A percentile compares a stretch with the other conserved stretches of the same genome.
These are phyloP conservation scores for Margaritispora aquatica DNA, from an alignment of 495 filamentous ascomycete genomes.

Conservation along the genomic window DNA sequence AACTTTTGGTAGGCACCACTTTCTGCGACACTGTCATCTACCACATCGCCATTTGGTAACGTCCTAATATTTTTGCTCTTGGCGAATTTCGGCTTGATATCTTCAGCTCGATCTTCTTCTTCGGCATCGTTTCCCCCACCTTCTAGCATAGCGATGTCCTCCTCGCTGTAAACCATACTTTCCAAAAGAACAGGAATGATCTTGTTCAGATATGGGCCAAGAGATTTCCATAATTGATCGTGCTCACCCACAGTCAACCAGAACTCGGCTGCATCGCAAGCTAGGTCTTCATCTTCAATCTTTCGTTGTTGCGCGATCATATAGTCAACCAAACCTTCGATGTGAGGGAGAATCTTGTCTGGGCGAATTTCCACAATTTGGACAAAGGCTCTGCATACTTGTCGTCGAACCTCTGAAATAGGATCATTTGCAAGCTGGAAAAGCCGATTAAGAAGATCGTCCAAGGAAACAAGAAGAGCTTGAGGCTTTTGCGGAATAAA, in stretches of 20 bases:
- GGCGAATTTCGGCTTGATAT: conserved; percentile 91
- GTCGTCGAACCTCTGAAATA: conserved; percentile 72
- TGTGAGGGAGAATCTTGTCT: conserved; percentile 82
- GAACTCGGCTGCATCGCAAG: conserved; percentile 94
- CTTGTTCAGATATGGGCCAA: conserved; percentile 73
- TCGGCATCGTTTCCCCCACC: conserved; percentile 87
- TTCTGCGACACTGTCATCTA: conserved; percentile 45
- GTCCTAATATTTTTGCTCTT: conserved; percentile 51
- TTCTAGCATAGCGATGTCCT: conserved; percentile 80
- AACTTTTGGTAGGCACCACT: conserved; percentile 42
- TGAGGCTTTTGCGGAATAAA: conserved; percentile 80
- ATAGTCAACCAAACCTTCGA: conserved; percentile 86
- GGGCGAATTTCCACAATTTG: conserved; percentile 87
- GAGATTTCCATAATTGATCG: conserved; percentile 59
- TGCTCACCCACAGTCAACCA: conserved; percentile 94
- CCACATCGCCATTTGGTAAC: conserved; percentile 37
- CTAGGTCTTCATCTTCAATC: conserved; percentile 79
- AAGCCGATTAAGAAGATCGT: conserved; percentile 71
- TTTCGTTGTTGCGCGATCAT: conserved; percentile 85
- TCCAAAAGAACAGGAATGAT: conserved; percentile 88
- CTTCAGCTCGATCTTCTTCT: conserved; percentile 79
- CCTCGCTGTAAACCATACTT: conserved; percentile 94
- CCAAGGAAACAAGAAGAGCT: conserved; percentile 67
- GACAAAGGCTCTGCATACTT: conserved; percentile 90
- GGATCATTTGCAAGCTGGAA: conserved; percentile 74